Base-by-base conservation (phyloP, 441 rosid genomes). In the Gossypium davidsonii region DNA sequence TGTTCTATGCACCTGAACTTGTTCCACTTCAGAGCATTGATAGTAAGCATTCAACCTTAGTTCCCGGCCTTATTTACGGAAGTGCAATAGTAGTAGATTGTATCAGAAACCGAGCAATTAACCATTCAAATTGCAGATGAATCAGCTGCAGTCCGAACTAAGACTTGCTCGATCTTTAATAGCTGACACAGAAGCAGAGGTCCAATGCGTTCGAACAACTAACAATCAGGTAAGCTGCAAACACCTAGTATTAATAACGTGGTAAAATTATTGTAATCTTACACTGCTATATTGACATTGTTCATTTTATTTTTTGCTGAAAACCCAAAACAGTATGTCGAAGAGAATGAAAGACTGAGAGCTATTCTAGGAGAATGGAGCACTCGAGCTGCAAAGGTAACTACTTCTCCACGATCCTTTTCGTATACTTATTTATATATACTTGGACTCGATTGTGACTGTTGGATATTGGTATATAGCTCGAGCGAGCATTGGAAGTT, bases 71-170 rank as follows among this genome's bases (percentile, higher is more conserved):
- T 28, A 26, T 52, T 52, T 17, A 31, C 37, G 31, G 12, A 28
- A 68, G 12, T 68, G 59, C 18, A 14, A 48, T n/a, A 6, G 26
- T 51, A 39, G 9, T 20, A 10, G 2, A 7, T 34, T 56, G 18
- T 53, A 15, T 23, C 61, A 67, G 65, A 64, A 74, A 28, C 49
- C 76, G 58, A 80, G 64, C 48, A 18, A 44, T 65, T 17, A 60
- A 20, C 15, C 59, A 56, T 76, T 79, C 73, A 59, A 65, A 51
- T 62, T 78, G 69, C 84, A 94, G 99, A 89, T 90, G 91, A 87
- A 94, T 84, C 99, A 94, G 78, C 83, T 91, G 76, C 99, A 92
- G 78, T 91, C 94, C 2, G 99, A 94, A 81, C 88, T 94, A 17
- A 86, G 86, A 73, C 94, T 94, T 48, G 99, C 98, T 75, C 86